phyloP scores from a whole-genome alignment of 257 asterid genomes.

The Galeopsis tetrahit region DNA sequence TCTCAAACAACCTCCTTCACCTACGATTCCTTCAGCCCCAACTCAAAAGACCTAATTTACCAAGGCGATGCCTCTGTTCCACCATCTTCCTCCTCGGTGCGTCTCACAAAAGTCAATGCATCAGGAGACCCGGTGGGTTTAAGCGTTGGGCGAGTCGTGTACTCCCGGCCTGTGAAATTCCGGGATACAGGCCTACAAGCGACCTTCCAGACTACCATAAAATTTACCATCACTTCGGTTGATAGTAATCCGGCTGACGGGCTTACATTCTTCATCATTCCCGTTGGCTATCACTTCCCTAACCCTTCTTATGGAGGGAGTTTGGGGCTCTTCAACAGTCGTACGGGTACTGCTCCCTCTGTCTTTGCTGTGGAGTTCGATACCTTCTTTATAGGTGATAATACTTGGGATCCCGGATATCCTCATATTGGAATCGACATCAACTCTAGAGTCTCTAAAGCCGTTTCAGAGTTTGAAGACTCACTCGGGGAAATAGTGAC shows the following conservation, averaged over 20 bases:
- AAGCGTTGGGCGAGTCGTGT: conserved; percentile 12
- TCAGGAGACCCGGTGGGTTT: background rate
- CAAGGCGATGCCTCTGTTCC: conserved; percentile 23
- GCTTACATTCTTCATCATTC: conserved; percentile 16
- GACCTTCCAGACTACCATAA: background rate
- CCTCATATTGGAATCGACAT: conserved; percentile 24
- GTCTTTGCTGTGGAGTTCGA: conserved; percentile 27
- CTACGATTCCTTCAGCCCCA: background rate
- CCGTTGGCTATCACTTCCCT: conserved; percentile 5
- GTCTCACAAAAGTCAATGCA: conserved; percentile 1
- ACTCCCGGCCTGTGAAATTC: background rate
- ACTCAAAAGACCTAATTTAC: background rate
- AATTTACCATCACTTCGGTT: background rate
- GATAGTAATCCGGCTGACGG: conserved; percentile 5
- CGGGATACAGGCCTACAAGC: background rate
- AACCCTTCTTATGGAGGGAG: background rate
- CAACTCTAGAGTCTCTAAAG: background rate
- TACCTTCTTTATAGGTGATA: background rate
- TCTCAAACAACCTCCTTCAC: background rate
- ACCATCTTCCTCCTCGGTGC: background rate
- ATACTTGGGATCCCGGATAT: background rate
- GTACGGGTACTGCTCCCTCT: background rate
- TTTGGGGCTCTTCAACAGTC: background rate
- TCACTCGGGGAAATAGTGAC: background rate
- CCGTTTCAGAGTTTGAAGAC: background rate